phyloP scores from a whole-genome alignment of 2,329 filamentous ascomycete genomes.

The Talaromyces sp. region DNA sequence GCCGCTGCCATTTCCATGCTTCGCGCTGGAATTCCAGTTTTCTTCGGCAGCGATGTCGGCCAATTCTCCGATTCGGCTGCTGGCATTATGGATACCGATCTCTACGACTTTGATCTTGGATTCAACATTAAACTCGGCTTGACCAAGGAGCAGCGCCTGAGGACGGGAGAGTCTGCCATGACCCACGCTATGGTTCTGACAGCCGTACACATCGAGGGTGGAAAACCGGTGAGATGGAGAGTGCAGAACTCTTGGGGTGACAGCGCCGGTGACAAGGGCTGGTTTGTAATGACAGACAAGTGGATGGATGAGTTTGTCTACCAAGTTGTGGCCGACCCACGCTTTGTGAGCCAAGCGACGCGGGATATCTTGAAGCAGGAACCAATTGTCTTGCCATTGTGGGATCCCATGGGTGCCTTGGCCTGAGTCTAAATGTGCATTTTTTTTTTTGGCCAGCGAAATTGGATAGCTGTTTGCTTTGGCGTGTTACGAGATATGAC shows the following conservation, averaged over 20 bases:
- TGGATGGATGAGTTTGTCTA: conserved; percentile 81
- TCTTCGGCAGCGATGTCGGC: conserved; percentile 85
- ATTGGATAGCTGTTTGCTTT: background rate
- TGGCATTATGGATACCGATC: conserved; percentile 74
- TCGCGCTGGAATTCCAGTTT: conserved; percentile 70
- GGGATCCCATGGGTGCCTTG: conserved; percentile 75
- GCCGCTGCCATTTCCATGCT: conserved; percentile 70
- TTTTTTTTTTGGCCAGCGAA: background rate
- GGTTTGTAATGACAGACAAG: conserved; percentile 81
- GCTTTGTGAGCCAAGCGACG: conserved; percentile 60
- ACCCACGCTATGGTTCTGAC: conserved; percentile 92
- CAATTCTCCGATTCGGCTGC: conserved; percentile 64
- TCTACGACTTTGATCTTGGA: conserved; percentile 77
- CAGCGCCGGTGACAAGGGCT: conserved; percentile 66
- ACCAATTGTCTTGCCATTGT: conserved; percentile 65
- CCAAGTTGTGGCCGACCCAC: conserved; percentile 76
- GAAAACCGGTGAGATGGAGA: conserved; percentile 68
- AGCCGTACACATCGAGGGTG: conserved; percentile 70
- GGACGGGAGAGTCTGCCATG: conserved; percentile 73
- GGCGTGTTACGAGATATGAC: background rate
- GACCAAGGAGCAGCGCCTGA: conserved; percentile 69
- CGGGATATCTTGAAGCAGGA: conserved; percentile 65
- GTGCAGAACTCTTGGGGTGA: conserved; percentile 85
- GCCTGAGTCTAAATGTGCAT: conserved; percentile 39
- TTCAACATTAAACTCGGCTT: conserved; percentile 71